Base-by-base conservation (phyloP, 352 stramenopile genomes). In the Phytophthora litchii region DNA sequence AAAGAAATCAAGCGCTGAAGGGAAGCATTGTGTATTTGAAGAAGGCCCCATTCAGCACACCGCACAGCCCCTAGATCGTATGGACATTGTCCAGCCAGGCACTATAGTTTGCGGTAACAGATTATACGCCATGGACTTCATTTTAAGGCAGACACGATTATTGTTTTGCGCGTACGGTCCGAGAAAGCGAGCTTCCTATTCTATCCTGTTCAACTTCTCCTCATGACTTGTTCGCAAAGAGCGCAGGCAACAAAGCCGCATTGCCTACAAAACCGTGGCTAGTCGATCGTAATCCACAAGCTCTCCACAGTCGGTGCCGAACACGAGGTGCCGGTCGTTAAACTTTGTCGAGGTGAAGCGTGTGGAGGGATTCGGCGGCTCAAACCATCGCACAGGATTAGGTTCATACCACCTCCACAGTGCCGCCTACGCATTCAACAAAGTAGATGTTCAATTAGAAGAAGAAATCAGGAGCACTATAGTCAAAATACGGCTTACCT, bases 371-470 rank as follows among this genome's bases (percentile, higher is more conserved):
- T 71, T 70, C 20, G 77, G 76, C 1, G 76, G 73, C 41, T 73
- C 60, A 54, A 96, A 94, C 76, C 82, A 92, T 58, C 72, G 73
- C 17, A 94, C 73, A 2, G 87, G 87, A 38, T 90, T 91, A 36
- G 85, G 72, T 19, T 77, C 79, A 59, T 93, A 92, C 87, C 87
- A 96, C 67, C 85, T 70, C 87, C 87, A 96, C 14, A 94, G 40
- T 14, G 80, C 82, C 36, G 80, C 87, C 81, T 94, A 50, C n/a
- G 4, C 3, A 60, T 21, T 35, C 52, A 67, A 44, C 16, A 11
- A 56, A n/a, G 46, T 17, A 34, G 8, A 34, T 42, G 10, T 59
- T 29, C n/a, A 20, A 3, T 64, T 19, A 74, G 46, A 17, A 45
- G 4, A 52, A 48, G 12, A 13, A 32, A 43, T 25, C 23, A 23